Evolutionary conservation across 1,139 yeast species (phyloP).

Genomic region (Lodderomyces pseudojiufengensis): DNA sequence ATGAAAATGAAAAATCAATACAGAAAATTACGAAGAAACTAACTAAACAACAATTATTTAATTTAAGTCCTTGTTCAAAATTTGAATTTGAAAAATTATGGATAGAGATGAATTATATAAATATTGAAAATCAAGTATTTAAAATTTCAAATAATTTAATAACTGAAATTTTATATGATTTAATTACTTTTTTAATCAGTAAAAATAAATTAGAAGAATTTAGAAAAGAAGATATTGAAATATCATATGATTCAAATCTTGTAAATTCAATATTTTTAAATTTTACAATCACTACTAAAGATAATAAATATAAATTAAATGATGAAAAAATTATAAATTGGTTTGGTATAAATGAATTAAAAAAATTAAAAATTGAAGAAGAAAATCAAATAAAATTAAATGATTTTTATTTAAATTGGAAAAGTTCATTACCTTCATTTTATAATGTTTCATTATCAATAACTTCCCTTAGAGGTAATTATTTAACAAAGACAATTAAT

Average conservation of each 20-base stretch:
- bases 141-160: slow-evolving; percentile 21
- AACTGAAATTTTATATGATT: slow-evolving; percentile 34
- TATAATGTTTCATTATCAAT: slow-evolving; percentile 43
- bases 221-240: not conserved
- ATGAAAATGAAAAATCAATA: slow-evolving; percentile 12
- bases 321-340: slow-evolving; percentile 45
- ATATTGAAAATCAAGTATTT: slow-evolving; percentile 26
- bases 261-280: slow-evolving; percentile 3
- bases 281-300: slow-evolving; percentile 25
- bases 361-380: slow-evolving; percentile 22
- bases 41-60: not conserved
- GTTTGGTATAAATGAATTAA: slow-evolving; percentile 57
- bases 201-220: slow-evolving; percentile 18
- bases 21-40: not conserved
- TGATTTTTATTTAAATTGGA: slow-evolving; percentile 62
- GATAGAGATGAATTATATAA: slow-evolving; percentile 57
- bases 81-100: slow-evolving; percentile 52
- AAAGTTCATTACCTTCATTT: slow-evolving; percentile 61
- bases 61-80: slow-evolving; percentile 45
- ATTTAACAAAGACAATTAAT: not conserved
- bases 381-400: slow-evolving; percentile 29
- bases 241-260: not conserved
- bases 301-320: slow-evolving; percentile 30
- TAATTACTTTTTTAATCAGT: slow-evolving; percentile 48
- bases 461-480: slow-evolving; percentile 1